Conservation (phyloP, 1,284 basidiomycete species). For the Farysia itapuensis region DNA sequence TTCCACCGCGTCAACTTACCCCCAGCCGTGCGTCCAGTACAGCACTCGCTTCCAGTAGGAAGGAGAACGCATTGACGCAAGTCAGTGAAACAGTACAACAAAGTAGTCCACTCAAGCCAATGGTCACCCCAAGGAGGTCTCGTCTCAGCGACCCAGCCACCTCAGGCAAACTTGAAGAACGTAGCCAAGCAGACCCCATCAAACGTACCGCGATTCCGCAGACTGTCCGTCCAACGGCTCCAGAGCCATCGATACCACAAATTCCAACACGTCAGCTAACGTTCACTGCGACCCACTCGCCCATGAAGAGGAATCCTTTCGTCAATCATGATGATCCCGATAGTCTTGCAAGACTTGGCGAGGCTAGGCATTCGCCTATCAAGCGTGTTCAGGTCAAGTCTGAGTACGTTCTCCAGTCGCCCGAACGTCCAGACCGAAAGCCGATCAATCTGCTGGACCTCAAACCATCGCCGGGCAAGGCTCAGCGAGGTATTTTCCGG, state of each 20-base stretch:
- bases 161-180: slow-evolving; percentile 8
- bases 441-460: slow-evolving; percentile 38
- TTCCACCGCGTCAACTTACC: slow-evolving; percentile 2
- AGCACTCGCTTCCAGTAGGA: slow-evolving; percentile 12
- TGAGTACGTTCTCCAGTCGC: slow-evolving; percentile 24
- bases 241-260: not conserved
- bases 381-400: slow-evolving; percentile 28
- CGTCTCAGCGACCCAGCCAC: no score
- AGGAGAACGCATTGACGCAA: slow-evolving; percentile 12
- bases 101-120: slow-evolving; percentile 13
- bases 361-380: slow-evolving; percentile 31
- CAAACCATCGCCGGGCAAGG: slow-evolving; percentile 40
- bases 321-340: slow-evolving; percentile 4
- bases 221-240: not conserved
- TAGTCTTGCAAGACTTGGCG: slow-evolving; percentile 22
- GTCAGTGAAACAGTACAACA: not conserved
- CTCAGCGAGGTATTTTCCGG: slow-evolving; percentile 35
- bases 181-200: not conserved
- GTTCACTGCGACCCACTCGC: slow-evolving; percentile 1
- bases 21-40: not conserved
- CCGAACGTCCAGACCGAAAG: slow-evolving; percentile 29
- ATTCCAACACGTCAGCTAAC: not conserved
- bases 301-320: slow-evolving; percentile 12
- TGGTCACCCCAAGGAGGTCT: slow-evolving; percentile 3
- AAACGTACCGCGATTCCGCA: not conserved